Evolutionary conservation across 768 basidiomycete species (phyloP).

Genomic region (Coprinopsis sp.): DNA sequence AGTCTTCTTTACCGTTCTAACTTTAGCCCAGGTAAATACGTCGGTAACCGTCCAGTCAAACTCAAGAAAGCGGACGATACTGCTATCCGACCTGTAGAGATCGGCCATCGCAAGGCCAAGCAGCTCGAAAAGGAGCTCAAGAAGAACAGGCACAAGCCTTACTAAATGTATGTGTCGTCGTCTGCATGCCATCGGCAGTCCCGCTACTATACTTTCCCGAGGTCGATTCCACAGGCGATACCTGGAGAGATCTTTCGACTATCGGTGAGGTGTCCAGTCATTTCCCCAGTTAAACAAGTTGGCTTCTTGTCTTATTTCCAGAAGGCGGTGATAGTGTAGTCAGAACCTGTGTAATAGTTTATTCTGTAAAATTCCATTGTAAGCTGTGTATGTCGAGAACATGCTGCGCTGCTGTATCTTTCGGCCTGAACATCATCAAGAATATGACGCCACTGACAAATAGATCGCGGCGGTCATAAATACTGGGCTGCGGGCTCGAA

Average conservation of each 20-base stretch:
- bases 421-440: no score
- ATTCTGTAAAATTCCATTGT: not conserved
- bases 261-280: not conserved
- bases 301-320: no score
- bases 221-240: no score
- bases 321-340: no score
- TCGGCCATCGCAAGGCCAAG: conserved; percentile 89
- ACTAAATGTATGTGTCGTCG: conserved; percentile 37
- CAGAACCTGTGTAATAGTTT: no score
- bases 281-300: no score
- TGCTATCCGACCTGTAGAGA: conserved; percentile 85
- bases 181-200: conserved; percentile 1
- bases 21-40: conserved; percentile 74
- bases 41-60: conserved; percentile 95
- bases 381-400: not conserved
- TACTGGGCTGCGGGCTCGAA: not conserved
- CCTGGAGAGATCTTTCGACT: no score
- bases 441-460: conserved; percentile 3
- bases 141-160: conserved; percentile 87
- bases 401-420: no score
- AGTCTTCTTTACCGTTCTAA: conserved; percentile 3
- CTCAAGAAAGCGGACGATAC: conserved; percentile 90
- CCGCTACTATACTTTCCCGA: not conserved
- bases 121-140: conserved; percentile 87
- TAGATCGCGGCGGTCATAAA: conserved; percentile 4